phyloP scores from a whole-genome alignment of 2,329 filamentous ascomycete genomes.

The Cladosporium austrohemisphaericum region DNA sequence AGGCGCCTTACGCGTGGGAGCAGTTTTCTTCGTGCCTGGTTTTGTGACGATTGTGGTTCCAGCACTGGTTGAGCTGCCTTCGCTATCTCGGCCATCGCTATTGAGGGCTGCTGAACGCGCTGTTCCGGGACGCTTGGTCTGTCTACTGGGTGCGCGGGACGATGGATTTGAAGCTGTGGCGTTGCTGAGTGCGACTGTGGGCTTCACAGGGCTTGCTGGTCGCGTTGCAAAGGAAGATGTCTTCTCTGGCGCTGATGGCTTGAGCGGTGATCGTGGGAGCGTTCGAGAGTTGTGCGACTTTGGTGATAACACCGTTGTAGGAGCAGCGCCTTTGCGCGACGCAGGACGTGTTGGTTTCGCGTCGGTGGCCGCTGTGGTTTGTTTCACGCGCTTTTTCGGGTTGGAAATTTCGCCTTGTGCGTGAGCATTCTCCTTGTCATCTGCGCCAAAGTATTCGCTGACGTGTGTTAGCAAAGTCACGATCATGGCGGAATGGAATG shows the following conservation, averaged over 20 bases:
- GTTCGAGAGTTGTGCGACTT: constrained; percentile 77
- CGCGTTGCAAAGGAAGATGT: constrained; percentile 48
- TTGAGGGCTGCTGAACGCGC: constrained; percentile 34
- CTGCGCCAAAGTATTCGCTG: constrained; percentile 58
- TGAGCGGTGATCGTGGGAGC: constrained; percentile 55
- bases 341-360: constrained; percentile 32
- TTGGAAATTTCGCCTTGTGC: constrained; percentile 50
- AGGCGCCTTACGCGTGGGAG: constrained; percentile 41
- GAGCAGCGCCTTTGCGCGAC: constrained; percentile 32
- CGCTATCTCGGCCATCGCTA: constrained; percentile 43
- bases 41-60: constrained; percentile 58
- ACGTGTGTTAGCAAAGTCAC: constrained; percentile 23
- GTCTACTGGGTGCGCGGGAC: constrained; percentile 60
- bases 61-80: constrained; percentile 58
- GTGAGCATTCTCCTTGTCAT: constrained; percentile 75
- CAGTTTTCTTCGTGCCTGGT: constrained; percentile 43
- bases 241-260: constrained; percentile 51
- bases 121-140: constrained; percentile 48
- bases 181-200: constrained; percentile 34
- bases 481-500: neutral
- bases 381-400: constrained; percentile 62
- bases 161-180: constrained; percentile 50
- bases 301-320: constrained; percentile 68
- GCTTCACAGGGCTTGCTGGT: constrained; percentile 55
- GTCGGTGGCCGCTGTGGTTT: constrained; percentile 26